Conservation (phyloP, 1,139 yeast species). For the Groenewaldozyma auringiensis region DNA sequence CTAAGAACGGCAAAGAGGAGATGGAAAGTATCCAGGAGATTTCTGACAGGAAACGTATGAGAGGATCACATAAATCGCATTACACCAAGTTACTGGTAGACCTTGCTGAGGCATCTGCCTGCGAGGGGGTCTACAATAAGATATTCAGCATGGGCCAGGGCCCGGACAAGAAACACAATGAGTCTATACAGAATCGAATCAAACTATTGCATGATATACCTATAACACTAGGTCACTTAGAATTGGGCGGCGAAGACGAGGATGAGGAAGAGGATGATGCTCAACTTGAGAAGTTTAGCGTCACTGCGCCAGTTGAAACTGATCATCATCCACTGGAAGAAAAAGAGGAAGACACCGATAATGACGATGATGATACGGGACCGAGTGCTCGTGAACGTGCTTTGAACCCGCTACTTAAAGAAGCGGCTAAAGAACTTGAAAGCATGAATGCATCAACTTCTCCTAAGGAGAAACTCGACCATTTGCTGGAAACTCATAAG, state of each 20-base stretch:
- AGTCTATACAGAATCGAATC: conserved; percentile 23
- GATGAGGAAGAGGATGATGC: conserved; percentile 2
- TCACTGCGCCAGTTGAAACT: background rate
- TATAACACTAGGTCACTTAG: conserved; percentile 24
- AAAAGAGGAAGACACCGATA: background rate
- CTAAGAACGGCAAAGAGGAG: conserved; percentile 21
- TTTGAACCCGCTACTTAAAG: conserved; percentile 14
- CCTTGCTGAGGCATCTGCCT: conserved; percentile 36
- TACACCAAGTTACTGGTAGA: conserved; percentile 30
- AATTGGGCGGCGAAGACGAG: conserved; percentile 14
- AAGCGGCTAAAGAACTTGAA: conserved; percentile 22
- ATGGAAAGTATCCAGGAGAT: conserved; percentile 31
- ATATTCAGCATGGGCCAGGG: conserved; percentile 27
- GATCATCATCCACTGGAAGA: background rate
- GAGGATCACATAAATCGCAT: conserved; percentile 16
- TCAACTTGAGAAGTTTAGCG: too few relatives aligned
- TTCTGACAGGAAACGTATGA: conserved; percentile 25
- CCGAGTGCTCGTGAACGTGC: background rate
- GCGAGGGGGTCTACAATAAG: conserved; percentile 36
- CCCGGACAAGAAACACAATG: conserved; percentile 24
- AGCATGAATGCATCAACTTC: conserved; percentile 26
- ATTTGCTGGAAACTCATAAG: conserved; percentile 35
- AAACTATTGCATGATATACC: conserved; percentile 23
- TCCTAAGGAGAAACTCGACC: conserved; percentile 37
- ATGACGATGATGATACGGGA: background rate